Conservation (phyloP, 2,329 filamentous ascomycete species). For the Hymenoscyphus albidus region DNA sequence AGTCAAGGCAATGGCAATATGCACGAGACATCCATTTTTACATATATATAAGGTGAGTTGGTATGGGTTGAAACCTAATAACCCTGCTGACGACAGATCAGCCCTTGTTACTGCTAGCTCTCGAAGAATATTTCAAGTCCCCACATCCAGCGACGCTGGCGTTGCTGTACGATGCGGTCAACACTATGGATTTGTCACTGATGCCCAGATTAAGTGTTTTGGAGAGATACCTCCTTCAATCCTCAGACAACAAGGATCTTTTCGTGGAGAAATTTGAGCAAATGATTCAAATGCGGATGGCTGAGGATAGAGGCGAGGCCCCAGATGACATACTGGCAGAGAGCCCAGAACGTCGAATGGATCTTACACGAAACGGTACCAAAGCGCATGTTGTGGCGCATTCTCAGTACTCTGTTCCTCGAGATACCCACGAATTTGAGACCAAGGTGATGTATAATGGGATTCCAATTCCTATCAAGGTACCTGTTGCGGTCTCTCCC, state of each 20-base stretch:
- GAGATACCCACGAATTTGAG: slow-evolving; percentile 97
- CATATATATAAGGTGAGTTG: slow-evolving; percentile 89
- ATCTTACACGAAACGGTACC: slow-evolving; percentile 52
- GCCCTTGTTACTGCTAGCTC: slow-evolving; percentile 82
- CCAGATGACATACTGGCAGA: slow-evolving; percentile 42
- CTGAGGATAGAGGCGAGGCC: slow-evolving; percentile 51
- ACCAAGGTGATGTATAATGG: slow-evolving; percentile 94
- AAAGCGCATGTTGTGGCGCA: slow-evolving; percentile 60
- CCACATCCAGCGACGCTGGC: slow-evolving; percentile 84
- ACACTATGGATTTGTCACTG: slow-evolving; percentile 92
- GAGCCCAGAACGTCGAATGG: slow-evolving; percentile 40
- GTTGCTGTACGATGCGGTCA: slow-evolving; percentile 86
- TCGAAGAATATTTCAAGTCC: slow-evolving; percentile 96
- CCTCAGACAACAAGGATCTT: slow-evolving; percentile 90
- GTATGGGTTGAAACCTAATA: slow-evolving; percentile 10
- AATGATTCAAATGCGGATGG: slow-evolving; percentile 81
- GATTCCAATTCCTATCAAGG: slow-evolving; percentile 93
- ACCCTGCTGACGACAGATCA: slow-evolving; percentile 37
- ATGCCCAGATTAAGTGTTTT: slow-evolving; percentile 82
- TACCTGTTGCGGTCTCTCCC: slow-evolving; percentile 87
- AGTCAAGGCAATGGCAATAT: slow-evolving; percentile 98
- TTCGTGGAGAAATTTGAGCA: slow-evolving; percentile 97
- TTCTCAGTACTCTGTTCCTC: slow-evolving; percentile 69
- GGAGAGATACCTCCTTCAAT: slow-evolving; percentile 81
- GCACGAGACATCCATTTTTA: slow-evolving; percentile 92